Base-by-base conservation (phyloP, 148 eudicot genomes). In the Chenopodium berlandieri region DNA sequence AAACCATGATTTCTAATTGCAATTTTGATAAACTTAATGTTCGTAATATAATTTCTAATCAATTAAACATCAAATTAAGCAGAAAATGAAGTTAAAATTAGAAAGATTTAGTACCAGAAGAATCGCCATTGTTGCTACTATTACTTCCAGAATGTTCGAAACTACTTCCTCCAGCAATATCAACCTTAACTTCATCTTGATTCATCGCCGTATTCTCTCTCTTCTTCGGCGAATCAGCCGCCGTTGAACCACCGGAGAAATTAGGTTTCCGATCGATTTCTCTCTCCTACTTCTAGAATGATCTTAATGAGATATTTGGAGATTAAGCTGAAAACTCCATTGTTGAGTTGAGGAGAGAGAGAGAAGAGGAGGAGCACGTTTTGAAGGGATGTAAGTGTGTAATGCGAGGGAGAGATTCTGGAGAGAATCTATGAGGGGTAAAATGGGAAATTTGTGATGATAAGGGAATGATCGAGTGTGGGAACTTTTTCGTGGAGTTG, bases 371-470 rank as follows among this genome's bases (percentile, higher is more conserved):
- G 32, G 52, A 9, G 44, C 83, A 75, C 79, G 83, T 81, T 81
- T 52, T 50, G 83, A 80, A 4, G 78, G 40, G 77, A 4, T 71
- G 48, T 71, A 6, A 2, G 56, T 14, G 16, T 47, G 72, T 12
- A 50, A 34, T 40, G 44, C 8, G 44, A 6, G 44, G 44, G 44
- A 40, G 54, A 9, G 54, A 50, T 50, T 50, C 54, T 11, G 40
- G 63, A 5, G 64, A 4, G 80, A 82, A 68, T 81, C 16, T 56
- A 12, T 12, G 79, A 67, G 58, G 84, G 84, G 84, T n/a, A 82
- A 44, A 76, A 66, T 82, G 19, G 84, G 67, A 56, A 82, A 56
- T 56, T 50, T 11, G 54, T 9, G 9, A 10, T 11, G 2, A 10
- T 2, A 5, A n/a, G 11, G 75, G 69, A 4, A 16, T 17, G 14